A percentile compares a stretch with the other conserved stretches of the same genome.
Conservation (phyloP, 768 basidiomycete genomes). For the Boletus coccyginus region DNA sequence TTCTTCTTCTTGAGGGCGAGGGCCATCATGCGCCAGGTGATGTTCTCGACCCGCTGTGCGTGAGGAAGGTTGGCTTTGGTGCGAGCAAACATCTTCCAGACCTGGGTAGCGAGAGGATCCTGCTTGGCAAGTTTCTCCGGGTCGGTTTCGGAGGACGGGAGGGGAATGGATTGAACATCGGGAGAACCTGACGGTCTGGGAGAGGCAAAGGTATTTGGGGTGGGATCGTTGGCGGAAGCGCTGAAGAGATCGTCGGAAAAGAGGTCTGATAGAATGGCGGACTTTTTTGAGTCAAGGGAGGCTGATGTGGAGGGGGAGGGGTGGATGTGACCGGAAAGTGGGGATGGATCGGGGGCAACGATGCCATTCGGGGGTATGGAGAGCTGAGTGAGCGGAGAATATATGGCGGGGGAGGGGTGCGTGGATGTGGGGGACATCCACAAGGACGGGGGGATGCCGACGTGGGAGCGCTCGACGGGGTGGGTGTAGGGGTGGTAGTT, state of each 20-base stretch:
- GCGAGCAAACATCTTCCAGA: slow-evolving; percentile 95
- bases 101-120: slow-evolving; percentile 91
- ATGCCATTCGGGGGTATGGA: slow-evolving; percentile 35
- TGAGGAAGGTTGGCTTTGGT: slow-evolving; percentile 89
- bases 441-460: slow-evolving; percentile 67
- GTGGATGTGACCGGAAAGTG: slow-evolving; percentile 35
- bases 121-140: slow-evolving; percentile 71
- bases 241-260: slow-evolving; percentile 69
- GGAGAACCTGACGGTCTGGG: slow-evolving; percentile 69
- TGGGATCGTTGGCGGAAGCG: slow-evolving; percentile 26
- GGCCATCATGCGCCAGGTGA: slow-evolving; percentile 99
- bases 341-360: slow-evolving; percentile 30
- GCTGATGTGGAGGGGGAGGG: slow-evolving; percentile 42
- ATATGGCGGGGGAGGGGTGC: slow-evolving; percentile 40
- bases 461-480: slow-evolving; percentile 48
- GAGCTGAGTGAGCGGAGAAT: slow-evolving; percentile 38
- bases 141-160: slow-evolving; percentile 46
- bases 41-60: slow-evolving; percentile 94
- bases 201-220: slow-evolving; percentile 58
- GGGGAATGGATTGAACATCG: slow-evolving; percentile 47
- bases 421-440: slow-evolving; percentile 79
- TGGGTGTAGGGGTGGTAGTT: slow-evolving; percentile 26
- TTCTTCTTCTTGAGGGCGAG: slow-evolving; percentile 88
- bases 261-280: slow-evolving; percentile 63
- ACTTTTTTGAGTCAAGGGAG: slow-evolving; percentile 59